phyloP scores from a whole-genome alignment of 2,329 filamentous ascomycete species.

The Aureobasidium leucospermi region DNA sequence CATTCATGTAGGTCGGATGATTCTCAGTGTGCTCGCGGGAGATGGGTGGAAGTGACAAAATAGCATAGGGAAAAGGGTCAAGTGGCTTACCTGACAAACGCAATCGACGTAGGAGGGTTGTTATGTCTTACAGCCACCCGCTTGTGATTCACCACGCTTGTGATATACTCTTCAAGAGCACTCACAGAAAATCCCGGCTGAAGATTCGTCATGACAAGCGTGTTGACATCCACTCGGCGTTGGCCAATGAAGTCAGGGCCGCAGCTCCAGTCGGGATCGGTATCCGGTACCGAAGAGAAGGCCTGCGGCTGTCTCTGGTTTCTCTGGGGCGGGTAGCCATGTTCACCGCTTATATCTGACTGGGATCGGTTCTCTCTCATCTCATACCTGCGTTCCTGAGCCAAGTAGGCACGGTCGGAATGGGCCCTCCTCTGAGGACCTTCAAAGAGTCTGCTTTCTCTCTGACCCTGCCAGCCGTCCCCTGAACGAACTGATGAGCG shows the following conservation, averaged over 20 bases:
- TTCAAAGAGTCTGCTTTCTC: neutral
- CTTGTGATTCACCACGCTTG: neutral
- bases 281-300: neutral
- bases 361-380: neutral
- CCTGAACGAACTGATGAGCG: neutral
- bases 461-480: neutral
- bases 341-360: neutral
- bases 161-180: neutral
- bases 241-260: neutral
- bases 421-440: neutral
- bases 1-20: too few relatives aligned
- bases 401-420: neutral
- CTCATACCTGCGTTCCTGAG: neutral
- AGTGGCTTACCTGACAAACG: too few relatives aligned
- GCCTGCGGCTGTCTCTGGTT: neutral
- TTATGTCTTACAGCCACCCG: neutral
- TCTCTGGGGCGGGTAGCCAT: neutral
- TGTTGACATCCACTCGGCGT: neutral
- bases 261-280: neutral
- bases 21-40: too few relatives aligned
- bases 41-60: too few relatives aligned
- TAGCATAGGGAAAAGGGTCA: too few relatives aligned
- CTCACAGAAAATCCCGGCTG: neutral
- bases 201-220: neutral
- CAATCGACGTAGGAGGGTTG: too few relatives aligned